phyloP scores from a whole-genome alignment of 768 basidiomycete species.

The Gloeophyllum trabeum region DNA sequence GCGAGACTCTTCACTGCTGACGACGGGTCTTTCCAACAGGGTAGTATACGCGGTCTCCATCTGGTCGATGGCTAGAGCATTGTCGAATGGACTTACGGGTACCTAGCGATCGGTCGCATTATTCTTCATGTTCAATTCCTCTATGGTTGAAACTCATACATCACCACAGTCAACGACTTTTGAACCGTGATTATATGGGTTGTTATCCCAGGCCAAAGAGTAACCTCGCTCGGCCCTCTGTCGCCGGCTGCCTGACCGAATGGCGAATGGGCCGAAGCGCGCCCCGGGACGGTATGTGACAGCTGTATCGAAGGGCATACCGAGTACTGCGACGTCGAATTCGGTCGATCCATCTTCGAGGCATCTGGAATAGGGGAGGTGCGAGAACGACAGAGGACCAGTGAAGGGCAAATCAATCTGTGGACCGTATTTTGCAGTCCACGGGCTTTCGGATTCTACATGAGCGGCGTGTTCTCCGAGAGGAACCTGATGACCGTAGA shows the following conservation, averaged over 20 bases:
- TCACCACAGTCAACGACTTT: slow-evolving; percentile 80
- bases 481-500: neutral
- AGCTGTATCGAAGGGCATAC: slow-evolving; percentile 41
- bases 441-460: slow-evolving; percentile 24
- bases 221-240: slow-evolving; percentile 52
- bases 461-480: neutral
- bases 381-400: slow-evolving; percentile 77
- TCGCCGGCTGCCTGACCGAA: slow-evolving; percentile 68
- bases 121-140: neutral
- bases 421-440: slow-evolving; percentile 65
- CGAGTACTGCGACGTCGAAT: slow-evolving; percentile 74
- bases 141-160: slow-evolving; percentile 23
- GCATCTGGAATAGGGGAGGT: slow-evolving; percentile 64
- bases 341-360: slow-evolving; percentile 39
- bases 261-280: slow-evolving; percentile 80
- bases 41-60: slow-evolving; percentile 81
- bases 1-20: slow-evolving; percentile 7
- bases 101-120: slow-evolving; percentile 28
- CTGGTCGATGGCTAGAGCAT: slow-evolving; percentile 73
- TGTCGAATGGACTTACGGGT: slow-evolving; percentile 73
- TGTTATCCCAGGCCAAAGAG: slow-evolving; percentile 59
- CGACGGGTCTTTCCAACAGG: slow-evolving; percentile 47
- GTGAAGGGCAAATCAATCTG: slow-evolving; percentile 69
- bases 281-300: slow-evolving; percentile 47
- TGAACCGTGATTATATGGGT: slow-evolving; percentile 47